Evolutionary conservation across 2,329 filamentous ascomycete species (phyloP), one percentile per base, ranked within the genome.

Genomic region (Diaporthe amygdali): DNA sequence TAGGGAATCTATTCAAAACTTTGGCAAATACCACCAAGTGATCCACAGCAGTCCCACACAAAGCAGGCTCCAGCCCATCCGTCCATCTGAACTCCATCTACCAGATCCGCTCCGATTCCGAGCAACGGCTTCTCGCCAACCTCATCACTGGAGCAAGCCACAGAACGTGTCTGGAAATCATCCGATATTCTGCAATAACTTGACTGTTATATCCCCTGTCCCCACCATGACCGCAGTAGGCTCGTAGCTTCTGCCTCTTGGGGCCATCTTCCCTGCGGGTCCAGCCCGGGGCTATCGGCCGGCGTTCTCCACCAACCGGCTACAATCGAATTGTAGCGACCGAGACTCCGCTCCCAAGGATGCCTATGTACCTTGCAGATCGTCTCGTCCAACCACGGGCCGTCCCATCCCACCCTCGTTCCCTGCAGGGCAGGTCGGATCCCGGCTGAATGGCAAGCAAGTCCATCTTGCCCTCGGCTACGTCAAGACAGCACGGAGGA

Each of bases 341-440:
- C 37, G 27, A 55, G 52, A 32, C 51, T 46, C 49, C 37, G 46
- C 25, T 34, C 32, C 34, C 64, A 46, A 37, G 51, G 25, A 47
- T 47, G 44, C 32, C 34, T 47, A 47, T 22, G 64, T 68, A 17
- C 52, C 69, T 61, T 71, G 64, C 69, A 61, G 46, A 71, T 68
- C 39, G 8, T 68, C 15, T 34, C 46, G 34, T 67, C 69, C 69
- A 71, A 71, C 44, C 52, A 54, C 37, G 46, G 46, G n/a, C 46
- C 54, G 34, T 41, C 27, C 69, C 64, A 52, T 54, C 39, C 34
- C 69, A 67, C 63, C 69, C 37, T 27, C 41, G 59, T 64, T 64
- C 59, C 52, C 56, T 63, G 56, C 64, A 54, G 27, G 39, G 54
- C 44, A 68, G 41, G 52, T 64, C 59, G 59, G 59, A 34, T 64